Evolutionary conservation across 495 filamentous ascomycete species (phyloP).

Genomic region (Amphirosellinia nigrospora): DNA sequence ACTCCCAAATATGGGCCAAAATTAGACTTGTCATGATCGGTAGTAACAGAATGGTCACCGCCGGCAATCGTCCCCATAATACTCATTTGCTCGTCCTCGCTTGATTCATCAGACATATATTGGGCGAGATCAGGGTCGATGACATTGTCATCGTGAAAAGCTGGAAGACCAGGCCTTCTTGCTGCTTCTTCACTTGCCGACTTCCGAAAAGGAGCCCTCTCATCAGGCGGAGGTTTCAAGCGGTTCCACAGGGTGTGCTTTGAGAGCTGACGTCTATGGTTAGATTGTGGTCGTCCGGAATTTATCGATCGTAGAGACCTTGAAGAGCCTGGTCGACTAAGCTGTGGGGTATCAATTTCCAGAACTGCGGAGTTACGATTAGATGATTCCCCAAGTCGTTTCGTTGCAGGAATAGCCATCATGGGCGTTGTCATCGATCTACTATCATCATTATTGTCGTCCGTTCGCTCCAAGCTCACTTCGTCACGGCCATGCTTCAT

Average conservation of each 20-base stretch:
- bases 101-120: conserved; percentile 94
- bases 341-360: conserved; percentile 79
- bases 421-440: conserved; percentile 61
- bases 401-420: conserved; percentile 89
- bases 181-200: conserved; percentile 67
- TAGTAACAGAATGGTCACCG: conserved; percentile 48
- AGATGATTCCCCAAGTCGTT: conserved; percentile 78
- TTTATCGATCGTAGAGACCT: conserved; percentile 86
- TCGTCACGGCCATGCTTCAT: conserved; percentile 43
- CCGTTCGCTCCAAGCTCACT: conserved; percentile 48
- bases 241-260: conserved; percentile 78
- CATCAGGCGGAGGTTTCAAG: conserved; percentile 58
- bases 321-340: conserved; percentile 84
- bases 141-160: conserved; percentile 97
- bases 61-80: conserved; percentile 75
- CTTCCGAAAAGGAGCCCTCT: conserved; percentile 89
- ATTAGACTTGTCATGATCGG: conserved; percentile 56
- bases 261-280: conserved; percentile 84
- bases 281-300: conserved; percentile 69
- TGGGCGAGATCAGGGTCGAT: conserved; percentile 96
- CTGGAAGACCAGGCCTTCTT: conserved; percentile 72
- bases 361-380: conserved; percentile 87
- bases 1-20: conserved; percentile 62
- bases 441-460: conserved; percentile 46
- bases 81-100: conserved; percentile 88